A percentile compares a stretch with the other conserved stretches of the same genome.
Conservation (phyloP, 1,284 basidiomycete genomes). For the Rhizoctonia solani region DNA sequence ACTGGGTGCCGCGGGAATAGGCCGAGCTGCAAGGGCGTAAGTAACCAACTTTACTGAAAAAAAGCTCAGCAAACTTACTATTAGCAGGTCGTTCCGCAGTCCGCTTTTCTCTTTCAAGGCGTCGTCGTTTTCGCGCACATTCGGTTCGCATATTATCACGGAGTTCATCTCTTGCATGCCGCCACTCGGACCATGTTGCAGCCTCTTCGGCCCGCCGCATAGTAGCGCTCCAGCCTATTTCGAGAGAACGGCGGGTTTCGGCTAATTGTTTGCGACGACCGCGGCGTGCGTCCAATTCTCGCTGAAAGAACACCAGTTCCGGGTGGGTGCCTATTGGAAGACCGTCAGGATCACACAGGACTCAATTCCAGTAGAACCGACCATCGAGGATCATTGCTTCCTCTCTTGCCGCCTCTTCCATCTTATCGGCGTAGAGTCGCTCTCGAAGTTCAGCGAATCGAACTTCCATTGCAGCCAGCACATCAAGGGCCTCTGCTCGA, state of each 20-base stretch:
- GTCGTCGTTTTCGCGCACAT: slow-evolving; percentile 76
- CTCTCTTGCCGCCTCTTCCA: slow-evolving; percentile 78
- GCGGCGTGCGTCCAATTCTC: slow-evolving; percentile 69
- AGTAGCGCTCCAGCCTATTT: slow-evolving; percentile 60
- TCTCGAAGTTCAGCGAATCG: slow-evolving; percentile 76
- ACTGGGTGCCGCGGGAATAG: slow-evolving; percentile 12
- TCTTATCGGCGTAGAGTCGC: slow-evolving; percentile 77
- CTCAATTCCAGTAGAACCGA: slow-evolving; percentile 46
- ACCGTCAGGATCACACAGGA: slow-evolving; percentile 23
- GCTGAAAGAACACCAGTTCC: slow-evolving; percentile 77
- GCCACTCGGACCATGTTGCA: slow-evolving; percentile 76
- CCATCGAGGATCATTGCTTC: slow-evolving; percentile 68
- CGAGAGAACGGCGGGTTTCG: slow-evolving; percentile 66
- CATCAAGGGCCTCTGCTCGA: slow-evolving; percentile 76
- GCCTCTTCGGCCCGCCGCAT: slow-evolving; percentile 64
- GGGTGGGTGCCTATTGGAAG: slow-evolving; percentile 66
- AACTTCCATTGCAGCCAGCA: slow-evolving; percentile 74
- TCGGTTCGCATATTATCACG: slow-evolving; percentile 83
- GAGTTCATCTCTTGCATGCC: slow-evolving; percentile 72
- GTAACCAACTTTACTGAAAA: not conserved
- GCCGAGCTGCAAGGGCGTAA: slow-evolving; percentile 6
- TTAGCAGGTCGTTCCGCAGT: slow-evolving; percentile 19
- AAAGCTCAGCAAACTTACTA: not conserved
- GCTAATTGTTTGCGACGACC: slow-evolving; percentile 76
- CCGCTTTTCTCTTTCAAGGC: slow-evolving; percentile 79